These are phyloP conservation scores for Trichoderma semiorbis DNA, from an alignment of 2,329 filamentous ascomycete species.

Conservation along the genomic window DNA sequence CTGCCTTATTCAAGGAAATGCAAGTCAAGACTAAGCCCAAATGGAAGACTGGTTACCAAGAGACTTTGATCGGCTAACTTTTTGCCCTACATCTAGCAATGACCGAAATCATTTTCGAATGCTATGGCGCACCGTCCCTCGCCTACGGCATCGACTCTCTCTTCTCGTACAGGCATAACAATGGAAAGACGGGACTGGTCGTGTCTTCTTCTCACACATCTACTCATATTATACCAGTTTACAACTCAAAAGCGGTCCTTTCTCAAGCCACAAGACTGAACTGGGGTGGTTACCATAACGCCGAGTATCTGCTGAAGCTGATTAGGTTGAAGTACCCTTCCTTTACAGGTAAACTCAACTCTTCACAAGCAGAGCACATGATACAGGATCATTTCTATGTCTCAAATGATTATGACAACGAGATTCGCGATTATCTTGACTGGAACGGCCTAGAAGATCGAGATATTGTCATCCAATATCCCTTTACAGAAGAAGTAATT, in stretches of 20 bases:
- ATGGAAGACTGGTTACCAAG: no score
- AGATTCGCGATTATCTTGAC: slow-evolving; percentile 74
- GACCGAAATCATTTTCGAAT: slow-evolving; percentile 97
- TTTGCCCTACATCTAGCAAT: slow-evolving; percentile 59
- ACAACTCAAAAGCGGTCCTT: slow-evolving; percentile 79
- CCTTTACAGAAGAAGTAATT: slow-evolving; percentile 86
- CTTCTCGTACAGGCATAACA: slow-evolving; percentile 92
- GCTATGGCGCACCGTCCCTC: slow-evolving; percentile 84
- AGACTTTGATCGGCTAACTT: background rate
- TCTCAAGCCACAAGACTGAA: slow-evolving; percentile 85
- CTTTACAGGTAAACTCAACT: slow-evolving; percentile 81
- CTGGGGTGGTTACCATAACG: slow-evolving; percentile 88
- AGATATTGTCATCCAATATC: slow-evolving; percentile 86
- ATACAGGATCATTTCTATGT: slow-evolving; percentile 88
- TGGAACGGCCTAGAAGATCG: slow-evolving; percentile 91
- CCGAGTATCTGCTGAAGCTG: slow-evolving; percentile 88
- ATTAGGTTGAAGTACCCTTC: slow-evolving; percentile 87
- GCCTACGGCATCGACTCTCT: slow-evolving; percentile 95
- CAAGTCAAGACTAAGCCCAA: slow-evolving; percentile 43
- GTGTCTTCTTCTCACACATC: slow-evolving; percentile 90
- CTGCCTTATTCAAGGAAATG: slow-evolving; percentile 83
- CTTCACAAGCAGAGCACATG: slow-evolving; percentile 83
- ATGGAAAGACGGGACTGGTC: slow-evolving; percentile 80
- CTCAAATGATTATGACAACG: slow-evolving; percentile 75
- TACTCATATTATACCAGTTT: slow-evolving; percentile 91